Base-by-base conservation (phyloP, 208 protist species). In the Trypanosoma lewisi region DNA sequence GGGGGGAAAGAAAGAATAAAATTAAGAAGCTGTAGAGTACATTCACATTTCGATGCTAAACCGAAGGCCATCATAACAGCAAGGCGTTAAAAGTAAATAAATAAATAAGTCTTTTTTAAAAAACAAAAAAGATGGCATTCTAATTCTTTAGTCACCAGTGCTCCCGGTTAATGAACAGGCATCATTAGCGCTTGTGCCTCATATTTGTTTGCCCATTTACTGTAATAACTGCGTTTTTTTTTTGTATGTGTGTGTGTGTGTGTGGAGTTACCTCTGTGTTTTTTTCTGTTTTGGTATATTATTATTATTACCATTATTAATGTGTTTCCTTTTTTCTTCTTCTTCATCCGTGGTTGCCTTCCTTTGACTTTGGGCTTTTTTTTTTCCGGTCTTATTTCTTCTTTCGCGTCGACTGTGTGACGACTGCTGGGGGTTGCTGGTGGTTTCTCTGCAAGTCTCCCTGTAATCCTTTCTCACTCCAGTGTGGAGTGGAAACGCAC, bases 1-100 rank as follows among this genome's bases (percentile, higher is more conserved):
- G 23, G 47, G 30, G 49, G 59, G 2, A 56, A 52, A 30, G 23
- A 51, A 51, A 21, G 19, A 50, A 50, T 30, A 25, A 52, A 52
- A 52, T n/a, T n/a, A 52, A 28, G 31, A 52, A 52, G 6, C 19
- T 14, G 11, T n/a, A n/a, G 31, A 12, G 31, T 12, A 52, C 16
- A 28, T 12, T n/a, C 12, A 33, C 11, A 14, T 14, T 19, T 31
- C 11, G 27, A 52, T 52, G 12, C 5, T 33, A 31, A 31, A 52
- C 2, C 4, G 17, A 52, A 52, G 1, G 31, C 25, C 5, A 28
- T 16, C 19, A 23, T 12, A 50, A 50, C 45, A 7, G 19, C 27
- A 9, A 50, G 25, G 45, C 7, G 12, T 28, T 6, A 50, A n/a
- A 21, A 47, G 8, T 25, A 21, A 21, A 47, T 21, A 47, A 47